These are phyloP conservation scores for Tulasnella calospora DNA, from an alignment of 768 basidiomycete genomes.

Conservation along the genomic window DNA sequence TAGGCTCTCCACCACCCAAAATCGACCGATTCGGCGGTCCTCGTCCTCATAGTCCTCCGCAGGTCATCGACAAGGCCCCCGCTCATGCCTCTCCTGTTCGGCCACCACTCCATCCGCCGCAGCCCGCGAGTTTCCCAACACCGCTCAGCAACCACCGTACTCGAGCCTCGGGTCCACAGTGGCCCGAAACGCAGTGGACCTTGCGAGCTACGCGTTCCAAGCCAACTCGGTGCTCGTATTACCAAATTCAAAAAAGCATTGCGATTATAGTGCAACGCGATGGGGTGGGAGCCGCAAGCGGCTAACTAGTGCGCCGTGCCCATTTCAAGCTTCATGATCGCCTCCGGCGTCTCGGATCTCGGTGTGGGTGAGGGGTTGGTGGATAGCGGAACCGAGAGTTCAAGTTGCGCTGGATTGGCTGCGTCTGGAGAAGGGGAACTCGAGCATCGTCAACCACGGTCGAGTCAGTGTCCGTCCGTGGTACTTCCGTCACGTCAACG, in stretches of 20 bases:
- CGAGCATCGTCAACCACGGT: too few relatives aligned
- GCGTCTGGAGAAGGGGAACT: not conserved
- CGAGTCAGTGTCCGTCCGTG: too few relatives aligned
- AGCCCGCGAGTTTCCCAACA: not conserved
- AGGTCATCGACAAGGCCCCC: not conserved
- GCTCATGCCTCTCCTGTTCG: not conserved
- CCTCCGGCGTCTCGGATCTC: not conserved
- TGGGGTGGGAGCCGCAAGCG: constrained; percentile 11
- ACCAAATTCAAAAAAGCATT: not conserved
- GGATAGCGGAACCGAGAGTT: not conserved
- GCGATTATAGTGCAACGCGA: not conserved
- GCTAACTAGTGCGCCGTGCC: not conserved
- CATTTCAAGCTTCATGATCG: not conserved
- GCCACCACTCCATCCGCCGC: not conserved
- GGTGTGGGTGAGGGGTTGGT: too few relatives aligned
- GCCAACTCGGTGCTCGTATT: constrained; percentile 2
- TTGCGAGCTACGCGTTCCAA: not conserved
- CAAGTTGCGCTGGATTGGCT: not conserved
- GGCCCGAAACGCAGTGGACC: not conserved
- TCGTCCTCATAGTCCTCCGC: too few relatives aligned
- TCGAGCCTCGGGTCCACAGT: not conserved
- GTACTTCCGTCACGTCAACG: too few relatives aligned
- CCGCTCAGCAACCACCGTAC: not conserved
- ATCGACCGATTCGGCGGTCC: not conserved
- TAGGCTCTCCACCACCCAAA: not conserved